Percentiles rank a stretch among this genome's conserved stretches.
phyloP scores from a whole-genome alignment of 2,329 filamentous ascomycete species.

The Sporothrix phasma region DNA sequence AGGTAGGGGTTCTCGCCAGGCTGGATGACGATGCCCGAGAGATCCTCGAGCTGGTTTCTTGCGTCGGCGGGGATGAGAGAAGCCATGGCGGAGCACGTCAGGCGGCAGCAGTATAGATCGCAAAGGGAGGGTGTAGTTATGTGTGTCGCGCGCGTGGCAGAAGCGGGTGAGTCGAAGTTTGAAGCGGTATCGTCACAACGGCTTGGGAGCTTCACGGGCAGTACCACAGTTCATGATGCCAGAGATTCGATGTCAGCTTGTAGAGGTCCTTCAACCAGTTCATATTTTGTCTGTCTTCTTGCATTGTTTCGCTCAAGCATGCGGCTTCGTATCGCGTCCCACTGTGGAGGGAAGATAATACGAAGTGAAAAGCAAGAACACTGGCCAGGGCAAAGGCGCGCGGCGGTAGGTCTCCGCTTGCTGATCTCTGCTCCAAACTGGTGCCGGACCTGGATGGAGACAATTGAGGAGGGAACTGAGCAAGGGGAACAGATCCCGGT shows the following conservation, averaged over 20 bases:
- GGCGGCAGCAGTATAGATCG: too few relatives aligned
- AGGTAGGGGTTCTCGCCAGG: constrained; percentile 65
- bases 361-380: background rate
- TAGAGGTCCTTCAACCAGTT: background rate
- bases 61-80: constrained; percentile 31
- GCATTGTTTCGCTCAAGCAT: background rate
- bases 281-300: background rate
- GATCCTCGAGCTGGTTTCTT: constrained; percentile 43
- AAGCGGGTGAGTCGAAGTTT: background rate
- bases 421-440: background rate
- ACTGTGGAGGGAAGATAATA: background rate
- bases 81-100: constrained; percentile 2
- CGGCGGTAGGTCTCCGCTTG: background rate
- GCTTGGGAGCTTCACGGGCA: background rate
- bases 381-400: background rate
- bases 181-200: background rate
- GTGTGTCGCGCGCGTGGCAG: background rate
- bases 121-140: background rate
- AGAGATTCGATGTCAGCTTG: background rate
- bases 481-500: background rate
- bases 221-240: background rate
- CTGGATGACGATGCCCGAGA: constrained; percentile 40
- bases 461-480: background rate
- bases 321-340: background rate
- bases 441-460: background rate